phyloP scores from a whole-genome alignment of 2,329 filamentous ascomycete genomes.

The Tolypocladium nubicola region DNA sequence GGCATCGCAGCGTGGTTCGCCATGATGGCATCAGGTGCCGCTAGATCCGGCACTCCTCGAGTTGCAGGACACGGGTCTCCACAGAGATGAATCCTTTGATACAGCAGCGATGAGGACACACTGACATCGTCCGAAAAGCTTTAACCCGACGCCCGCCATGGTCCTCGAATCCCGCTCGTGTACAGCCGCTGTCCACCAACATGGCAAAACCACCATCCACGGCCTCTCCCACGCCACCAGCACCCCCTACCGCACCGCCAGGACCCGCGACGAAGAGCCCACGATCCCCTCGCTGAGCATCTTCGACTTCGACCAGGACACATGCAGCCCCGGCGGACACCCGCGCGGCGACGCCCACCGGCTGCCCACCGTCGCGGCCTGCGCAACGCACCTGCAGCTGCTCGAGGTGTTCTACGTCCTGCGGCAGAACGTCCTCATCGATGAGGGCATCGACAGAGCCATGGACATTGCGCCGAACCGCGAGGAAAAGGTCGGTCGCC shows the following conservation, averaged over 20 bases:
- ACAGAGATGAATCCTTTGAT: no score
- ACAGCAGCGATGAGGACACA: no score
- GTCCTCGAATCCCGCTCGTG: not conserved
- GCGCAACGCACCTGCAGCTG: constrained; percentile 49
- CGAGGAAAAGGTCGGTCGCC: constrained; percentile 5
- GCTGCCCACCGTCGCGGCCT: constrained; percentile 17
- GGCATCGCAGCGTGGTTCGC: no score
- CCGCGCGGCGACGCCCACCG: not conserved
- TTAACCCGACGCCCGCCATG: not conserved
- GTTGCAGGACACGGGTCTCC: no score
- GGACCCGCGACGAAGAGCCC: not conserved
- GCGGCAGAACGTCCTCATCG: constrained; percentile 18
- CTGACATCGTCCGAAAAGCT: no score
- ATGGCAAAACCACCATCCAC: not conserved
- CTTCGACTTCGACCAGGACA: constrained; percentile 1
- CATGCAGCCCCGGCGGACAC: not conserved
- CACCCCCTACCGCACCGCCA: not conserved
- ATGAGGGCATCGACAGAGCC: constrained; percentile 7
- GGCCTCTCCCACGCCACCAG: not conserved
- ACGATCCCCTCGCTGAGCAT: constrained; percentile 1
- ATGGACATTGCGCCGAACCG: constrained; percentile 8
- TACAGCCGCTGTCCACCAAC: not conserved
- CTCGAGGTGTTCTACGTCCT: constrained; percentile 46
- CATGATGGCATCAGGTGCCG: no score
- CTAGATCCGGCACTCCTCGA: not conserved